Base-by-base conservation (phyloP, 371 early-diverging fungal genomes). In the Mucor racemosus region DNA sequence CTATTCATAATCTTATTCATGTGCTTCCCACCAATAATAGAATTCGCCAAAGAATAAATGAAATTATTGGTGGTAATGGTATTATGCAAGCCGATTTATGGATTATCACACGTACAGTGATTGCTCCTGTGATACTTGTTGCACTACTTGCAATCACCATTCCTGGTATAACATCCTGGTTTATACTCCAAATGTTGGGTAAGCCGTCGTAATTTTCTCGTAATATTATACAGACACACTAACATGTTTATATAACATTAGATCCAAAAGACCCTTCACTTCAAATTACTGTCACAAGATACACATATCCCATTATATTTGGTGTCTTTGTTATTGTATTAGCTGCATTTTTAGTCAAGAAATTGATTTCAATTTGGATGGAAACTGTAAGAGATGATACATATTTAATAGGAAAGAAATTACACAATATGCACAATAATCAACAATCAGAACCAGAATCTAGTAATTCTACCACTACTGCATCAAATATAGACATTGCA, bases 331-430 rank as follows among this genome's bases (percentile, higher is more conserved):
- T 68, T 11, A 40, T 57, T 17, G 8, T 66, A 1, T 9, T 68
- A 7, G 35, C 53, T 7, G 42, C 65, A 21, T 62, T 62, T 59
- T 33, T 65, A 7, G 35, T 55, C 36, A 73, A 62, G 34, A 71
- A 80, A 36, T 67, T 88, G 44, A 74, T 75, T 21, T 62, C 64
- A 6, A 63, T 73, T 1, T 90, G 90, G 90, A 71, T 84, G 19
- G 79, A 84, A 15, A 65, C 78, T n/a, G 84, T 90, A 10, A 82
- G 89, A 34, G 90, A 92, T 42, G 88, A 87, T 42, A 81, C 84
- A 53, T 92, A 92, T 62, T 65, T 89, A 48, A 82, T 89, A 42
- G 91, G 92, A 13, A 77, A 77, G 17, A 81, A 75, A 62, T 76
- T 92, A 57, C 91, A 90, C 67, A 92, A 92, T 64, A 64, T 90